A percentile compares a stretch with the other conserved stretches of the same genome.
These are phyloP conservation scores for Geotrichum reessii DNA, from an alignment of 1,139 yeast species.

Conservation along the genomic window DNA sequence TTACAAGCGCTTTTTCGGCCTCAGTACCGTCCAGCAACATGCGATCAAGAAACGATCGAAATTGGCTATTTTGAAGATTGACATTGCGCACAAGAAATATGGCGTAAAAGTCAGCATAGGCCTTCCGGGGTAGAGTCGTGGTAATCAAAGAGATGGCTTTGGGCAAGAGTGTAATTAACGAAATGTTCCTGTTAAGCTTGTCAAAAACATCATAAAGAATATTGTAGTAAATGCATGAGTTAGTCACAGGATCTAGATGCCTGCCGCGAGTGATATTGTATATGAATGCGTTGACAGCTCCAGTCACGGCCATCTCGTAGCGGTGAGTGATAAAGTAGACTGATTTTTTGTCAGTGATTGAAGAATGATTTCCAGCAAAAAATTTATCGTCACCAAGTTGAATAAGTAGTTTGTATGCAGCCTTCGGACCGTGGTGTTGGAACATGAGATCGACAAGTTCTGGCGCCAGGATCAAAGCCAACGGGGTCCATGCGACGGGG, in stretches of 20 bases:
- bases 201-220: conserved; percentile 20
- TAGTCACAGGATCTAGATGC: neutral
- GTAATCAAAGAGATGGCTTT: conserved; percentile 21
- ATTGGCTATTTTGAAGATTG: conserved; percentile 17
- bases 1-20: conserved; percentile 22
- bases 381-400: neutral
- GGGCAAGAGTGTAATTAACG: conserved; percentile 20
- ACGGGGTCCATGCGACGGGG: conserved; percentile 4
- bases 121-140: conserved; percentile 21
- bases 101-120: conserved; percentile 23
- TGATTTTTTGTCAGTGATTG: conserved; percentile 3
- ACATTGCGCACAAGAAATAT: conserved; percentile 22
- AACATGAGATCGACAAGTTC: conserved; percentile 3
- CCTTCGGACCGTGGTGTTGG: neutral
- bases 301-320: neutral
- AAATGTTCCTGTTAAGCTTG: conserved; percentile 17
- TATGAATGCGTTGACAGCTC: neutral
- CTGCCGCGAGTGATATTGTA: neutral
- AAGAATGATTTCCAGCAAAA: conserved; percentile 4
- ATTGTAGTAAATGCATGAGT: conserved; percentile 19
- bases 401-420: neutral
- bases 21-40: conserved; percentile 22
- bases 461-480: conserved; percentile 3
- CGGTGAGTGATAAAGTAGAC: neutral
- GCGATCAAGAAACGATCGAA: conserved; percentile 16